Conservation (phyloP, 345 rosid genomes). For the Eutrema yunnanense region DNA sequence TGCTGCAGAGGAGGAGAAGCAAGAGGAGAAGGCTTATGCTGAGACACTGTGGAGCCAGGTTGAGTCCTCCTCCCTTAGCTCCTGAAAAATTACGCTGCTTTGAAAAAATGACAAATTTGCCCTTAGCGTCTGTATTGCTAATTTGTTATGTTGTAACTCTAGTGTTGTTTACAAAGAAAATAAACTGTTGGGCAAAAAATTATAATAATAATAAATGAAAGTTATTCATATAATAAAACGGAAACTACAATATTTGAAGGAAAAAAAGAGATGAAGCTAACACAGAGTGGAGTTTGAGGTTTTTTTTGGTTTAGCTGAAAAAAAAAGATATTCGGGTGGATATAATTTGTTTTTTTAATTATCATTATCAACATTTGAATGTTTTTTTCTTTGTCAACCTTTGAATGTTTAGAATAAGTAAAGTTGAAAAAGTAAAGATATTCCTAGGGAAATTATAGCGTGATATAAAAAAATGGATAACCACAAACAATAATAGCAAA, state of each 20-base stretch:
- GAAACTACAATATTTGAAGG: background rate
- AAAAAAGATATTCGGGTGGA: background rate
- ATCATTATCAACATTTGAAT: no score
- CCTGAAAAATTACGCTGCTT: slow-evolving; percentile 19
- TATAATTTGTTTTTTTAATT: no score
- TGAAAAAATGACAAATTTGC: background rate
- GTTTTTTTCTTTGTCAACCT: background rate
- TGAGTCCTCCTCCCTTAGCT: slow-evolving; percentile 56
- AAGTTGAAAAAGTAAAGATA: background rate
- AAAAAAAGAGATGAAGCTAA: background rate
- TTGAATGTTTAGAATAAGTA: background rate
- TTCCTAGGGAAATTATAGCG: slow-evolving; percentile 1
- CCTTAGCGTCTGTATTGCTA: background rate
- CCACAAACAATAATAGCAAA: slow-evolving; percentile 27
- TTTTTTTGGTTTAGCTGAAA: background rate
- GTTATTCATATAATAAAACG: background rate
- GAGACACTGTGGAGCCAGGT: slow-evolving; percentile 67
- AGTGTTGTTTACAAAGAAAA: background rate
- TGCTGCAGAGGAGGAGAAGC: slow-evolving; percentile 62
- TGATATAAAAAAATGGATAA: background rate
- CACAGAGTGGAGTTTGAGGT: background rate
- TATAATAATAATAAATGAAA: background rate
- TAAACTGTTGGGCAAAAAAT: background rate
- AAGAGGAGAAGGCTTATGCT: slow-evolving; percentile 71
- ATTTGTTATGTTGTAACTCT: background rate